phyloP scores from a whole-genome alignment of 257 asterid genomes.

The Marsdenia floribunda region DNA sequence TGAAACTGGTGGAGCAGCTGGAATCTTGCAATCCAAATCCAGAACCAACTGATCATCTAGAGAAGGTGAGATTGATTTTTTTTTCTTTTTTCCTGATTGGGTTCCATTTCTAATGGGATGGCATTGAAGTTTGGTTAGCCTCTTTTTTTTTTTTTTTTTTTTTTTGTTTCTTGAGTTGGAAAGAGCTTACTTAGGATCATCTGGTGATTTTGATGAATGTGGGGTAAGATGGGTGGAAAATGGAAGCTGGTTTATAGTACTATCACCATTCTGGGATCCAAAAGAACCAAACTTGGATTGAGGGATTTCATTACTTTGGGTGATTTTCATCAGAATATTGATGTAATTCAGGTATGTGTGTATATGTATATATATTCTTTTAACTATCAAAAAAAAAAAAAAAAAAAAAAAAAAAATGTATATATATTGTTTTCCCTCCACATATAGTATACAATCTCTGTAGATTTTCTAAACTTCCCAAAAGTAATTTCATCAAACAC shows the following conservation, averaged over 20 bases:
- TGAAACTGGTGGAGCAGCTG: constrained; percentile 48
- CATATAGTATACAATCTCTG: no score
- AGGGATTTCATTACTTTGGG: constrained; percentile 77
- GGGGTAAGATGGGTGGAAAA: constrained; percentile 59
- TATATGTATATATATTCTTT: background rate
- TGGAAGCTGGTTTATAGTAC: constrained; percentile 92
- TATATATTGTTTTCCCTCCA: background rate
- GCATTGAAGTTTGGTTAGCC: background rate
- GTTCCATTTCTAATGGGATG: background rate
- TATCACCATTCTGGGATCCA: constrained; percentile 73
- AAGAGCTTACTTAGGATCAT: background rate
- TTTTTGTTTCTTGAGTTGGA: background rate
- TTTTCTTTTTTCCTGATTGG: no score
- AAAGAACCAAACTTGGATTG: constrained; percentile 84
- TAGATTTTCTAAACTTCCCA: no score
- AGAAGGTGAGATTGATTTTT: constrained; percentile 49
- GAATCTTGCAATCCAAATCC: constrained; percentile 81
- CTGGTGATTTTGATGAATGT: constrained; percentile 11
- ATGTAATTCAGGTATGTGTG: constrained; percentile 52
- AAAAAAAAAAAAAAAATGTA: no score
- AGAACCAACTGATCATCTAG: constrained; percentile 55
- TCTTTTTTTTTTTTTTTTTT: background rate
- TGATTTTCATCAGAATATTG: constrained; percentile 59
- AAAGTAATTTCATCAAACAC: no score
- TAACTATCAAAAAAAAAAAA: no score